A percentile compares a stretch with the other conserved stretches of the same genome.
Conservation (phyloP, 2,329 filamentous ascomycete species). For the Chalaropsis ovoidea region DNA sequence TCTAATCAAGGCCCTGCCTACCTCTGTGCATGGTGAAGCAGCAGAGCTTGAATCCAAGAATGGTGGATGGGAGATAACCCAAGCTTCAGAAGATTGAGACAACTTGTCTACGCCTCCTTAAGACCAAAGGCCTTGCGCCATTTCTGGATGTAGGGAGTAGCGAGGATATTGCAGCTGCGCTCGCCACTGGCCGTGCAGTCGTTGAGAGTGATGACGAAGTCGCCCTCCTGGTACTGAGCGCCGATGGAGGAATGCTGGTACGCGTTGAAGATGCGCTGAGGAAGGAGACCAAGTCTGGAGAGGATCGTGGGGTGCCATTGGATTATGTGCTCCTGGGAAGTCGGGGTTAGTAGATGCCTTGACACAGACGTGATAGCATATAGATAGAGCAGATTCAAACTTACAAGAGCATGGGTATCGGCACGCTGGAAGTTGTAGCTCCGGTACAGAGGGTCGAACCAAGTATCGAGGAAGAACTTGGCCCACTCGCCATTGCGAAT, state of each 20-base stretch:
- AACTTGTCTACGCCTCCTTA: conserved; percentile 34
- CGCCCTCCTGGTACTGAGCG: conserved; percentile 66
- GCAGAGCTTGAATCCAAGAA: background rate
- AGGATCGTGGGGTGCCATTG: conserved; percentile 97
- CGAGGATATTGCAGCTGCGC: conserved; percentile 61
- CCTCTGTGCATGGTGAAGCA: background rate
- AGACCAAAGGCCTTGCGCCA: conserved; percentile 38
- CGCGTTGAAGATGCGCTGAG: conserved; percentile 71
- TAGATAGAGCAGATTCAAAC: conserved; percentile 29
- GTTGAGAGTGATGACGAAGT: conserved; percentile 70
- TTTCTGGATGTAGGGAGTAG: conserved; percentile 43
- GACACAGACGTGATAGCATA: background rate
- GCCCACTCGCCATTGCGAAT: conserved; percentile 80
- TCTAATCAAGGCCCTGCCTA: background rate
- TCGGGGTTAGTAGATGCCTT: background rate
- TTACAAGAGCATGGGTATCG: conserved; percentile 78
- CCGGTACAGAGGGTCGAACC: conserved; percentile 90
- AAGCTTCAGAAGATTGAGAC: background rate
- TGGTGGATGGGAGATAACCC: background rate
- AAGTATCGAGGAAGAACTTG: conserved; percentile 83
- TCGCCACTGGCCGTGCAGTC: conserved; percentile 53
- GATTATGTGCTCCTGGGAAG: conserved; percentile 63
- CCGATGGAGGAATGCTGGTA: conserved; percentile 53
- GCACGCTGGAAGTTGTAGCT: conserved; percentile 95
- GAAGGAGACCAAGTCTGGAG: conserved; percentile 79